Evolutionary conservation across 2,329 filamentous ascomycete genomes (phyloP).

Genomic region (Apiospora rasikravindrae): DNA sequence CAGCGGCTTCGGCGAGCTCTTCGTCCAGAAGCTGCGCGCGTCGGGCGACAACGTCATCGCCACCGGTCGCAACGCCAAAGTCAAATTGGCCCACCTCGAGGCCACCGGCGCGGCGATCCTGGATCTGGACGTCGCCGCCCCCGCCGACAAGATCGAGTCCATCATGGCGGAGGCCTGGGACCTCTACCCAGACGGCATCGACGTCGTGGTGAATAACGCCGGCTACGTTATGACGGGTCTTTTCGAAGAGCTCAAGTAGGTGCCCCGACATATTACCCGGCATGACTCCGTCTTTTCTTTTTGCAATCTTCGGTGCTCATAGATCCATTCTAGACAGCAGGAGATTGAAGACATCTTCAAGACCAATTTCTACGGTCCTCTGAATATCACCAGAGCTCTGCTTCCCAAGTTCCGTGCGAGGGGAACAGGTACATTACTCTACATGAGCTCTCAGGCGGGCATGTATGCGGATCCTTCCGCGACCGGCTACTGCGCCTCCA

Average conservation of each 20-base stretch:
- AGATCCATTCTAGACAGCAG: conserved; percentile 26
- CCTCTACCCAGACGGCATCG: conserved; percentile 35
- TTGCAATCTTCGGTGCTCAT: conserved; percentile 18
- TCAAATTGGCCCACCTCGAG: conserved; percentile 43
- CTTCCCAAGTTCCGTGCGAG: conserved; percentile 38
- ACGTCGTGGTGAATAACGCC: conserved; percentile 47
- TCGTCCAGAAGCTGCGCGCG: conserved; percentile 44
- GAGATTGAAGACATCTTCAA: conserved; percentile 35
- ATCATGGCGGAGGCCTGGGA: conserved; percentile 31
- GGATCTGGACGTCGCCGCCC: conserved; percentile 35
- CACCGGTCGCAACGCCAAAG: conserved; percentile 44
- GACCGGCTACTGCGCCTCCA: conserved; percentile 6
- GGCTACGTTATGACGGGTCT: conserved; percentile 39
- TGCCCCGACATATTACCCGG: neutral
- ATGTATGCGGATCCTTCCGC: neutral
- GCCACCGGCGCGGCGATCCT: conserved; percentile 38
- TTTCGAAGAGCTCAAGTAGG: conserved; percentile 36
- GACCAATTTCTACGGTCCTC: conserved; percentile 46
- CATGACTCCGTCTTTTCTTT: conserved; percentile 18
- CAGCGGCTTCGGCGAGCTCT: conserved; percentile 46
- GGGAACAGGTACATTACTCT: conserved; percentile 36
- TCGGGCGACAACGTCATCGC: conserved; percentile 48
- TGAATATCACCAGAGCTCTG: conserved; percentile 43
- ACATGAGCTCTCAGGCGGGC: conserved; percentile 37
- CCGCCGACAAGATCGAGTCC: conserved; percentile 27